Evolutionary conservation across 495 filamentous ascomycete species (phyloP), one percentile per base, ranked within the genome.

Genomic region (Penicillium antarcticum): DNA sequence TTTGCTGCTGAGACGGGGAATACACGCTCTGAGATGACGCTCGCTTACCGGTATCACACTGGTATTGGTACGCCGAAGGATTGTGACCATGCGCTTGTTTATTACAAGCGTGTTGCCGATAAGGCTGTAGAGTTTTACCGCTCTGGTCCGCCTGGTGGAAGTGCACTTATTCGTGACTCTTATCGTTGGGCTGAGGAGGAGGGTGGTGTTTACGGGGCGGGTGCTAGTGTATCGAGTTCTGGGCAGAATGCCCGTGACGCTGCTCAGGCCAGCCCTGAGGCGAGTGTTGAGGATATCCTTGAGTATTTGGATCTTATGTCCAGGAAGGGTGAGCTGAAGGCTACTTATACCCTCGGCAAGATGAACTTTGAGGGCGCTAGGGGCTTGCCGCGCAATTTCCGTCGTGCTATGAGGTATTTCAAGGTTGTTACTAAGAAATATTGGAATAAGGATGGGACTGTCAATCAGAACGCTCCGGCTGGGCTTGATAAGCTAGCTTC

Each of bases 221-320:
- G 94, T 5, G 94, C 94, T 17, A 96, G 91, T 58, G 85, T 87
- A n/a, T 82, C 83, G 21, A 96, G 91, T 65, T 86, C 94, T 6
- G 94, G 94, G n/a, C 74, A 75, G n/a, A 88, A 92, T 63, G 89
- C 90, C 0, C 75, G 86, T 53, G 84, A 85, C 59, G 82, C 84
- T 19, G 79, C 84, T 10, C 82, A 82, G 55, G 84, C 87, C 0
- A 86, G 91, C 55, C 78, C 83, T 0, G 83, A 92, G 49, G 89
- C 91, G 2, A 87, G 89, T 12, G 77, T 97, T 39, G 94, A 97
- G 50, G 92, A 97, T 68, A 84, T 97, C 14, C 79, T 97, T 47
- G 94, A 99, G 66, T 99, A 95, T 57, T 73, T 97, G 58, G 91
- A 97, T 65, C 74, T 97, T 44, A 87, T 97, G 84, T 91, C 91